phyloP scores from a whole-genome alignment of 805 yeast species.

The Saccharomyces cerevisiae region DNA sequence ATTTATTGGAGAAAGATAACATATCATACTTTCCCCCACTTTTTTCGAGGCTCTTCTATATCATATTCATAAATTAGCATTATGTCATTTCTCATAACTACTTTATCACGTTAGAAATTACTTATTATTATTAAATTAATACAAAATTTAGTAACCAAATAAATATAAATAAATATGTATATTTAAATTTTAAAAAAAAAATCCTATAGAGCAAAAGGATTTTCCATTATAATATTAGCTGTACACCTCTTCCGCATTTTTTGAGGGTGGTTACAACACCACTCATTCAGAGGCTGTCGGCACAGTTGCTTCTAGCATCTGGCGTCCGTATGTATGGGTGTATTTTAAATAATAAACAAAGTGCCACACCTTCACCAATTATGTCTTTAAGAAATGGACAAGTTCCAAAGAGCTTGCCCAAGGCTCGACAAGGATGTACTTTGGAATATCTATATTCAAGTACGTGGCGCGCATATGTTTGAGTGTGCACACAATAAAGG shows the following conservation, averaged over 20 bases:
- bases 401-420: too few species aligned
- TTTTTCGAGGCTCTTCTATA: not conserved
- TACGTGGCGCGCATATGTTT: not conserved
- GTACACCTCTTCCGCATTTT: not conserved
- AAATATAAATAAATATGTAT: not conserved
- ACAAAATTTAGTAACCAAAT: not conserved
- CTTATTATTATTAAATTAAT: not conserved
- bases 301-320: not conserved
- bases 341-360: too few species aligned
- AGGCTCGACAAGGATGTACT: too few species aligned
- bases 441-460: too few species aligned
- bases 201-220: not conserved
- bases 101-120: not conserved
- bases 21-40: not conserved
- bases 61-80: not conserved
- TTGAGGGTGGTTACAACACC: not conserved
- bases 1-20: not conserved
- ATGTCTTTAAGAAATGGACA: too few species aligned
- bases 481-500: not conserved
- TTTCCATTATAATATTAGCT: not conserved
- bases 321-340: not conserved
- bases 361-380: too few species aligned
- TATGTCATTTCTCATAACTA: not conserved
- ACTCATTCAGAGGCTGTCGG: not conserved
- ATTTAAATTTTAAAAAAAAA: not conserved